Percentiles rank a stretch among this genome's conserved stretches.
These are phyloP conservation scores for Fomes fomentarius DNA, from an alignment of 1,284 basidiomycete species.

Conservation along the genomic window DNA sequence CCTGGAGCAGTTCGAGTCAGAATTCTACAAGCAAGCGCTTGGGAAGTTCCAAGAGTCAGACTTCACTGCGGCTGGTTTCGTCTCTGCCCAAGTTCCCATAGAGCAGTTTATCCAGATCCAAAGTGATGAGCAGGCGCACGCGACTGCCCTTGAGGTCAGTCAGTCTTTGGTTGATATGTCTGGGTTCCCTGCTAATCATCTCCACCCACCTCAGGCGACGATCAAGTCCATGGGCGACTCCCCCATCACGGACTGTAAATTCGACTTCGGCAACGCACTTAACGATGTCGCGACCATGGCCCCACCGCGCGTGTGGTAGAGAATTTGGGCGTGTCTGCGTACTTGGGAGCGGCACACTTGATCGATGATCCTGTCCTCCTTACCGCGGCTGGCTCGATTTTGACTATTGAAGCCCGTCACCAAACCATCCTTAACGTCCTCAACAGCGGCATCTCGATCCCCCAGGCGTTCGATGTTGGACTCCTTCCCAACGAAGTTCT, in stretches of 20 bases:
- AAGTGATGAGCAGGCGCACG: constrained; percentile 67
- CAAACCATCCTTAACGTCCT: constrained; percentile 78
- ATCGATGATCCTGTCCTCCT: constrained; percentile 67
- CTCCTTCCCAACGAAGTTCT: constrained; percentile 73
- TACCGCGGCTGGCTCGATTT: constrained; percentile 73
- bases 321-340: constrained; percentile 77
- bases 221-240: constrained; percentile 56
- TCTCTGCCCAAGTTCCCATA: constrained; percentile 54
- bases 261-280: constrained; percentile 69
- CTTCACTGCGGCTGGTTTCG: constrained; percentile 73
- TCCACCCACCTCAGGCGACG: constrained; percentile 38
- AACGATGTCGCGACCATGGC: constrained; percentile 75
- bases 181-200: constrained; percentile 1
- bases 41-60: constrained; percentile 66
- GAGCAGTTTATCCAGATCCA: constrained; percentile 67
- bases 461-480: constrained; percentile 73
- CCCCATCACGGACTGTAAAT: constrained; percentile 63
- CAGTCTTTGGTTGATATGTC: not conserved
- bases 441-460: constrained; percentile 60
- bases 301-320: constrained; percentile 79
- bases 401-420: constrained; percentile 84
- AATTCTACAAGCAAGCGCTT: constrained; percentile 73
- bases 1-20: constrained; percentile 71
- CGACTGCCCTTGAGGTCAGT: constrained; percentile 51
- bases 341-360: constrained; percentile 76